Evolutionary conservation across 2,329 filamentous ascomycete species (phyloP), one percentile per base, ranked within the genome.

Genomic region (Fusarium clavum): DNA sequence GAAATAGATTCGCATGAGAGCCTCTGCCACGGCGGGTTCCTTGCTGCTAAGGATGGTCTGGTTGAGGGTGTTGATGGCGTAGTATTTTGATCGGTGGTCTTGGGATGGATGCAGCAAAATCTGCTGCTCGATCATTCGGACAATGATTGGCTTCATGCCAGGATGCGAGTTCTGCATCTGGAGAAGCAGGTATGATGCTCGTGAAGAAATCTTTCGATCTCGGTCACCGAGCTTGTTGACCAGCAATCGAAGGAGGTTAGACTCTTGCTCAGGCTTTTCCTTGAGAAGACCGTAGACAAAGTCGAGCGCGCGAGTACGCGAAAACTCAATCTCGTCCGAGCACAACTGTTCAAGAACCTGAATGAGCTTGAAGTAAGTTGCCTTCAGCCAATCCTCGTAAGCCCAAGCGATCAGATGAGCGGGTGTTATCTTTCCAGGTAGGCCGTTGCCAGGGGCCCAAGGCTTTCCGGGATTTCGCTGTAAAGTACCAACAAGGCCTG

Each of bases 201-300:
- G 90, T 6, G 96, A 99, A 2, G 96, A 91, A 75, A 99, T 97
- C 81, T 98, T 99, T 78, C 94, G 94, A 71, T 97, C 94, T 46
- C 92, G 93, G 78, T 99, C 96, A 74, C 97, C 95, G 27, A 99
- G 88, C 81, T 99, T 99, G 84, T 98, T 98, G 73, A 99, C 94
- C 61, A 99, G 83, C 59, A 99, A 84, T 57, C 95, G 90, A 65
- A 99, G 84, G 68, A 99, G 83, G 78, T 99, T 99, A 58, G 95
- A 92, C 80, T 99, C 96, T 78, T 99, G 96, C 80, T 99, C 96
- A 0, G 96, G 95, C 82, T 97, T 99, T 79, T 97, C 94, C 79
- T 94, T 96, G 66, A 99, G 83, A 41, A 99, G 84, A 69, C 95
- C 94, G 78, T 91, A 98, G 40, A 98, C 91, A 75, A 97, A 97